Evolutionary conservation across 345 rosid species (phyloP), one percentile per base, ranked within the genome.

Genomic region (Ceriops tagal): DNA sequence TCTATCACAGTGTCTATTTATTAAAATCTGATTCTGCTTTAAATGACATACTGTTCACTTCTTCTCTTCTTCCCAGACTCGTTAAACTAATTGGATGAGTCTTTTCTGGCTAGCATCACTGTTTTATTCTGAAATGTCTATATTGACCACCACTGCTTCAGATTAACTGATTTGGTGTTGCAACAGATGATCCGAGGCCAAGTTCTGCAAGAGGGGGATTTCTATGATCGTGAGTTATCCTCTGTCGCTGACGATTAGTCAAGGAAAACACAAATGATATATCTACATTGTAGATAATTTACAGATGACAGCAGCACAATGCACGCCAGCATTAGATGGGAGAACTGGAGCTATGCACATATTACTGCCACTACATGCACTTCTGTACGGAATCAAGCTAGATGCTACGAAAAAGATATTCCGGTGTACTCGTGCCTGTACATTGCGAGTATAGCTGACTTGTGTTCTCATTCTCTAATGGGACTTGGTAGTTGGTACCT

Each of bases 121-220:
- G 19, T 43, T 43, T 3, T 43, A 15, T 43, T 43, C 18, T 43
- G 49, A 43, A 43, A 15, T 43, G 16, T 43, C 18, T 43, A 15
- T 43, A 43, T 43, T 43, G 18, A 15, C 49, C 5, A 43, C 49
- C 49, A 8, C 49, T 43, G 49, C 49, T 43, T 13, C 18, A 39
- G 49, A 11, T 43, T 13, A 56, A 56, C 26, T 13, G 16, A 31
- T 22, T 58, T 11, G 9, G 53, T 30, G 62, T 66, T 49, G 57
- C 47, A 22, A 68, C 88, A 83, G 89, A 80, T 69, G 87, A 83
- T 1, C 79, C 74, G 5, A 70, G 75, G 73, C 81, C 83, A 18
- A 80, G 80, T 75, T 62, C 86, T 9, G 78, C 87, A 73, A 72
- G 84, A 73, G 78, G 75, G 43, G 71, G 70, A 24, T 64, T 69